phyloP scores from a whole-genome alignment of 2,329 filamentous ascomycete genomes.

The Fusarium pilosicola region DNA sequence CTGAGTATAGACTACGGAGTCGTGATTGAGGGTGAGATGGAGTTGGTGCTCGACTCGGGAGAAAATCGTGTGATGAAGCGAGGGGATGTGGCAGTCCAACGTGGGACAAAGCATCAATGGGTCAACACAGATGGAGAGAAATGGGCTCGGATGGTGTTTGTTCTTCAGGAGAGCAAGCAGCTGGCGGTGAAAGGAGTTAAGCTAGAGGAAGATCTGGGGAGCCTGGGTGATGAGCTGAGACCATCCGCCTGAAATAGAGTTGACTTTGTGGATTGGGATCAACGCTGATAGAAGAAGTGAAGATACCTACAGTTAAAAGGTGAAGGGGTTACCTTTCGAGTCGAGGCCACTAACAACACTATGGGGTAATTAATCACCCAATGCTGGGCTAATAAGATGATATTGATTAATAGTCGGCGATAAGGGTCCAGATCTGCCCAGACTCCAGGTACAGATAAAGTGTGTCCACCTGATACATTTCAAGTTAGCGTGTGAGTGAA shows the following conservation, averaged over 20 bases:
- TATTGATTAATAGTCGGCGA: conserved; percentile 5
- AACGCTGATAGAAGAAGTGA: neutral
- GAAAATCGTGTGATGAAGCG: conserved; percentile 54
- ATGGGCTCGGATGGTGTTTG: conserved; percentile 58
- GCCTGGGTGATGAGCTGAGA: conserved; percentile 16
- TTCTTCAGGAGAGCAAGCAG: conserved; percentile 44
- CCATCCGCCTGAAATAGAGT: neutral
- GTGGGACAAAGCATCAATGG: conserved; percentile 67
- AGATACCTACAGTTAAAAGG: neutral
- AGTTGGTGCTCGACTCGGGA: conserved; percentile 61
- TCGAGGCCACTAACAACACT: neutral
- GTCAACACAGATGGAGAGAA: conserved; percentile 55
- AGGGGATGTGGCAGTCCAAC: conserved; percentile 66
- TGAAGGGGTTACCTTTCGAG: neutral
- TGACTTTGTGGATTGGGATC: neutral
- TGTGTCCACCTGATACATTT: conserved; percentile 33
- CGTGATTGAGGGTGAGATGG: conserved; percentile 63
- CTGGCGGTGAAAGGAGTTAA: conserved; percentile 14
- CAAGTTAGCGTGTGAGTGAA: conserved; percentile 21
- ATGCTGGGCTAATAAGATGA: neutral
- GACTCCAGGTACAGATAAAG: conserved; percentile 1
- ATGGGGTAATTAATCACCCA: neutral
- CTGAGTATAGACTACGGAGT: conserved; percentile 66
- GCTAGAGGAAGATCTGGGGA: conserved; percentile 30
- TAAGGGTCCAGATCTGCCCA: conserved; percentile 20